Evolutionary conservation across 1,284 basidiomycete species (phyloP).

Genomic region (Puccinia polysora): DNA sequence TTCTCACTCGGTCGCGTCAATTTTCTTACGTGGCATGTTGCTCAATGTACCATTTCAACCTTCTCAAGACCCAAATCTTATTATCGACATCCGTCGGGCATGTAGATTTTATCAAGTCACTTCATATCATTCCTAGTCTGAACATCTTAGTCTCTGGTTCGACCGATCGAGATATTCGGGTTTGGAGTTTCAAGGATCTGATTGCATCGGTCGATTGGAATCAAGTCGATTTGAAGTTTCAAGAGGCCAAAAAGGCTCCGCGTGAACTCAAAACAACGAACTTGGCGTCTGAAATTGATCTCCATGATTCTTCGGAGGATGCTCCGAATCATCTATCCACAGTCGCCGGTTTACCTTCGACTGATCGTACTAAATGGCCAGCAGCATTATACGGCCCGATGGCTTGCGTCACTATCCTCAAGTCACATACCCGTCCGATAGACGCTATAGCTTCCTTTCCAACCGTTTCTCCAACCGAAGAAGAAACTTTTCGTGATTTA

Average conservation of each 20-base stretch:
- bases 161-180: conserved; percentile 34
- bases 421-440: conserved; percentile 41
- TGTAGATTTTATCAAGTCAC: conserved; percentile 36
- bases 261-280: neutral
- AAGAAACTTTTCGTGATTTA: neutral
- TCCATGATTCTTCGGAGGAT: neutral
- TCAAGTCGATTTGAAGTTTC: conserved; percentile 15
- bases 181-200: conserved; percentile 21
- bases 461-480: neutral
- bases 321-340: neutral
- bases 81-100: conserved; percentile 30
- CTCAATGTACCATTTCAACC: neutral
- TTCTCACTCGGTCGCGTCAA: conserved; percentile 54
- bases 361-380: neutral
- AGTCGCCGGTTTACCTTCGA: conserved; percentile 2
- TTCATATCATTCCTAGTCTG: conserved; percentile 27
- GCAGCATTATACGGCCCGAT: conserved; percentile 8
- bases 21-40: neutral
- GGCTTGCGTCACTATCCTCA: conserved; percentile 8
- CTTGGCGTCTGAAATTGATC: neutral
- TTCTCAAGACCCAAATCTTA: conserved; percentile 36
- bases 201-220: conserved; percentile 9
- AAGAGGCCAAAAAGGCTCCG: neutral
- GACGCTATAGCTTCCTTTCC: conserved; percentile 8
- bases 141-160: conserved; percentile 23